These are phyloP conservation scores for Echinochloa phyllopogon DNA, from an alignment of 176 grass and related monocot species.

Conservation along the genomic window DNA sequence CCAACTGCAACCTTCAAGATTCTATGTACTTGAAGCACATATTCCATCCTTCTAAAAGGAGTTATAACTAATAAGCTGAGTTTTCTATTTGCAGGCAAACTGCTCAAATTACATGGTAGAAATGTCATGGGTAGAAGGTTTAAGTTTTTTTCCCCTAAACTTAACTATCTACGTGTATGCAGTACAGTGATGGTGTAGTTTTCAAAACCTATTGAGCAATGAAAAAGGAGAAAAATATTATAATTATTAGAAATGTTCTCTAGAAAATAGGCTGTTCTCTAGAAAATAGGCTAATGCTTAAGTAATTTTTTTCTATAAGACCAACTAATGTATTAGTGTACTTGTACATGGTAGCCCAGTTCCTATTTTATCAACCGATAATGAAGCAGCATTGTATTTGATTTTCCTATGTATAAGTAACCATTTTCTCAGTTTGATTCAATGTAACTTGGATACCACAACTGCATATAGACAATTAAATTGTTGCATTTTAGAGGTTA, in stretches of 20 bases:
- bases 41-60: slow-evolving; percentile 14
- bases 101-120: slow-evolving; percentile 91
- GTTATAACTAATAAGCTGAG: slow-evolving; percentile 37
- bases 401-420: slow-evolving; percentile 3
- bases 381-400: not conserved
- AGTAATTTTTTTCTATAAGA: slow-evolving; percentile 3
- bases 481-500: too few species aligned
- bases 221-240: not conserved
- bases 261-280: not conserved
- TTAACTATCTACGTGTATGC: not conserved
- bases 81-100: slow-evolving; percentile 55
- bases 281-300: not conserved
- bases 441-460: too few species aligned
- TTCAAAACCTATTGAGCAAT: not conserved
- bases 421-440: too few species aligned
- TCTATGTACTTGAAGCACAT: not conserved
- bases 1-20: slow-evolving; percentile 12
- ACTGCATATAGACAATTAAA: too few species aligned
- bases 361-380: not conserved
- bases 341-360: not conserved
- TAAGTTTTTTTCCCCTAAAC: slow-evolving; percentile 53
- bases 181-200: not conserved
- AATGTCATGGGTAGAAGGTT: slow-evolving; percentile 91
- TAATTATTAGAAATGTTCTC: slow-evolving; percentile 3
- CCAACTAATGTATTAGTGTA: not conserved